phyloP scores from a whole-genome alignment of 345 rosid genomes.

The Pistacia atlantica region DNA sequence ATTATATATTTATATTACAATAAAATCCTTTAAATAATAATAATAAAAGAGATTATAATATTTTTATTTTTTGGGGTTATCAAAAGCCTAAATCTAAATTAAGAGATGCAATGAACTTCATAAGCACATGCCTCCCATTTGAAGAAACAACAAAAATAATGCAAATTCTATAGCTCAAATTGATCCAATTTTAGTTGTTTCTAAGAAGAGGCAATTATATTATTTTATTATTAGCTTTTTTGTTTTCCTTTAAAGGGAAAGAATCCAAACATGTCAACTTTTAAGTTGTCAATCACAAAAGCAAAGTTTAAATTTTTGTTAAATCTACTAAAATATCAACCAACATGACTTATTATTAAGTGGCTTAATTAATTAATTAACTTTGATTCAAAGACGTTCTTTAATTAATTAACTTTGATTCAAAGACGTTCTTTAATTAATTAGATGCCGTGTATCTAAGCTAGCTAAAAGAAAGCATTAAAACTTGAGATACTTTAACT shows the following conservation, averaged over 20 bases:
- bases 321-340: neutral
- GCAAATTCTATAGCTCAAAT: neutral
- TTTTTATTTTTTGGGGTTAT: no score
- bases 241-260: neutral
- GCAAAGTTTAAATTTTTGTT: neutral
- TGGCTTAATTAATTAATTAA: neutral
- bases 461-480: neutral
- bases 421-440: neutral
- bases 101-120: neutral
- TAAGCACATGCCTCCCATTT: conserved; percentile 1
- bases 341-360: neutral
- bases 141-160: neutral
- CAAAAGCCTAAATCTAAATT: neutral
- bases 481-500: neutral
- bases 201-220: neutral
- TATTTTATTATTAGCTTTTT: no score
- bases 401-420: neutral
- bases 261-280: neutral
- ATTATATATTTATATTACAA: no score
- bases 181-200: neutral
- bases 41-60: no score
- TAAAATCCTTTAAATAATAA: no score
- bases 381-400: neutral
- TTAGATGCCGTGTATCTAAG: neutral
- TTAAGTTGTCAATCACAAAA: neutral